Percentiles rank a stretch among this genome's conserved stretches.
Conservation (phyloP, 1,284 basidiomycete species). For the Fomitopsis pinicola region DNA sequence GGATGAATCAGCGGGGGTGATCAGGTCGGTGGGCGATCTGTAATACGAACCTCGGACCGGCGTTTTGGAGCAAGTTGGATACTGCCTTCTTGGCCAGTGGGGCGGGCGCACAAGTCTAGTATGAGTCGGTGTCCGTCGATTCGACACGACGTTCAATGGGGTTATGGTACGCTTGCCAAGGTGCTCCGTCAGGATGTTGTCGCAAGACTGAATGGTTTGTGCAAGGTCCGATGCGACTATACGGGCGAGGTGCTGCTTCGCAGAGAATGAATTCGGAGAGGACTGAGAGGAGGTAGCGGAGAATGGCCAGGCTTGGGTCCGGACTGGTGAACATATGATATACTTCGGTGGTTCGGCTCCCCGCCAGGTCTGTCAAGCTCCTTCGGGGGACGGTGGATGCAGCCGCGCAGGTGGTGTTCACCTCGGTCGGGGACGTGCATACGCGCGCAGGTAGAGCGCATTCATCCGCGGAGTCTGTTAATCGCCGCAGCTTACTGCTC, state of each 20-base stretch:
- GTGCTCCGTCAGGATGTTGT: no score
- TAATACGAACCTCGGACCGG: no score
- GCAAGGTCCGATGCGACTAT: not conserved
- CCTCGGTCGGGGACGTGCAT: not conserved
- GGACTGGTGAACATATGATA: not conserved
- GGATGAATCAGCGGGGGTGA: no score
- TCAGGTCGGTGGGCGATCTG: no score
- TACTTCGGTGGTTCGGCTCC: not conserved
- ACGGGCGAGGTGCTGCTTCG: not conserved
- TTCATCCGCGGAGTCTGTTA: conserved; percentile 2
- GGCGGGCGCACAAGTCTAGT: no score
- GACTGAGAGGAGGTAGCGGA: not conserved
- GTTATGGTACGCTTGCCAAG: no score
- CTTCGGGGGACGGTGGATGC: not conserved
- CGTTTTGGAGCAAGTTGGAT: no score
- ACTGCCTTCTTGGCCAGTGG: no score
- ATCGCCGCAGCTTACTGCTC: conserved; percentile 7
- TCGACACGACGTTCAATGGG: no score
- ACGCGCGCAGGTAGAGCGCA: conserved; percentile 3
- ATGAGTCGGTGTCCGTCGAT: no score
- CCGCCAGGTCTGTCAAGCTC: not conserved
- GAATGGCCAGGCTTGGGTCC: not conserved
- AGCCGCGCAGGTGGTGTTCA: not conserved
- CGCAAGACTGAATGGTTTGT: not conserved
- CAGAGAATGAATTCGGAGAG: not conserved